Conservation (phyloP, 1,284 basidiomycete genomes). For the Leccinum subrobustum region DNA sequence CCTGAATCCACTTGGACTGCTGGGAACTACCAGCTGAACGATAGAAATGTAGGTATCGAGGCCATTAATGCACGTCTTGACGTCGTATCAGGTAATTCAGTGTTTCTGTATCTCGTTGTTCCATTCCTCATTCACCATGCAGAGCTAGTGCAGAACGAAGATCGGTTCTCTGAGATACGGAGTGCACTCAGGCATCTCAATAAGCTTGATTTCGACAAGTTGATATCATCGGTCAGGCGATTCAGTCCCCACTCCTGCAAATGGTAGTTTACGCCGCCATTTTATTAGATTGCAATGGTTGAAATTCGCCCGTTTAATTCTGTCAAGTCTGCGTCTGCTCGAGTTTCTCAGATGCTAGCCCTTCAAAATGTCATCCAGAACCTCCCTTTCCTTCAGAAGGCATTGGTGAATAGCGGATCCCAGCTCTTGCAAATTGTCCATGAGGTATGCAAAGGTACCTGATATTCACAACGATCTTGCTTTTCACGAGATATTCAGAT, state of each 20-base stretch:
- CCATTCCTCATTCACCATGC: constrained; percentile 13
- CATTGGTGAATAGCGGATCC: constrained; percentile 57
- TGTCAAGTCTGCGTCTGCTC: constrained; percentile 63
- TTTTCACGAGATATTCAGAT: constrained; percentile 44
- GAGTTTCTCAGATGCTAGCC: constrained; percentile 75
- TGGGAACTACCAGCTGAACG: neutral
- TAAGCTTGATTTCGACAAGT: constrained; percentile 86
- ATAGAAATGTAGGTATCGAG: constrained; percentile 25
- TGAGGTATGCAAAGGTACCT: constrained; percentile 40
- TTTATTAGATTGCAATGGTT: constrained; percentile 57
- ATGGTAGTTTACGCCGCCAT: neutral
- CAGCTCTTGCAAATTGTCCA: constrained; percentile 63
- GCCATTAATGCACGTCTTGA: constrained; percentile 82
- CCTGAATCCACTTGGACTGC: constrained; percentile 4
- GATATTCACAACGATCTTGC: too few species aligned
- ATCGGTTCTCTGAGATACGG: constrained; percentile 66
- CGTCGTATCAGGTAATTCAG: constrained; percentile 69
- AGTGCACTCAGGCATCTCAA: constrained; percentile 69
- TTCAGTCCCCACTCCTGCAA: neutral
- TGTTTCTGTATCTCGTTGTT: neutral
- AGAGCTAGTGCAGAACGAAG: constrained; percentile 79
- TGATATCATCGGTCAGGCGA: constrained; percentile 64
- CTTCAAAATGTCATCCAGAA: constrained; percentile 69
- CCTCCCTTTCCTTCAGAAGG: constrained; percentile 59
- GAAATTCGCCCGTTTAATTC: constrained; percentile 53